Evolutionary conservation across 768 basidiomycete species (phyloP), one percentile per base, ranked within the genome.

Genomic region (Multifurca ochricompacta): DNA sequence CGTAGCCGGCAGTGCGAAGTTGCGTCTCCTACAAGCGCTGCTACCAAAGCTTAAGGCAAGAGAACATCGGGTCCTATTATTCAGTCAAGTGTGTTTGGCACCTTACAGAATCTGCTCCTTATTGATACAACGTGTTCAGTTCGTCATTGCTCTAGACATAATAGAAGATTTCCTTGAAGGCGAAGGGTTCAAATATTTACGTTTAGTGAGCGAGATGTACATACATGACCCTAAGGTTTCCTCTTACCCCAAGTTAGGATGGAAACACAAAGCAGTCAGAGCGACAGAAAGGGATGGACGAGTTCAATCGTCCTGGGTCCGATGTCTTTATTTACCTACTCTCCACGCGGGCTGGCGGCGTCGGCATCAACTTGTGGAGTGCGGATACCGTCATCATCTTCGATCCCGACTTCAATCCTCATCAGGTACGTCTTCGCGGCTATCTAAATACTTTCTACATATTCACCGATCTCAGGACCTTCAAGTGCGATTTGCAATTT

Each of bases 351-450:
- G 96, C 95, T 18, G 60, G 60, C 5, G 60, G 59, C 3, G 61
- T 62, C n/a, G 76, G 77, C 6, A 75, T 76, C 59, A 73, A 77
- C 57, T 65, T 73, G 34, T 75, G 84, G 72, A 86, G 82, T 10
- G 92, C 92, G 16, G 92, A 95, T 65, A 92, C 91, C 0, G 91
- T 91, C 23, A 85, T 90, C 39, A 81, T 90, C 40, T 90, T 85
- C 62, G 95, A 99, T 65, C 92, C 93, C 0, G 96, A 99, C 71
- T 99, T 93, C 69, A 99, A 99, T 64, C 95, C 95, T n/a, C 92
- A 96, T 70, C 87, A 87, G 76, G 86, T 85, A 43, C 25, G 77
- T 67, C 44, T n/a, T 28, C 43, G 21, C 27, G 5, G 46, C 34
- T 28, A 36, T 25, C 36, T 25, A 14, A 18, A 28, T 36, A 3